phyloP scores from a whole-genome alignment of 164 flowering plant species.

The Nymphaea colorata region DNA sequence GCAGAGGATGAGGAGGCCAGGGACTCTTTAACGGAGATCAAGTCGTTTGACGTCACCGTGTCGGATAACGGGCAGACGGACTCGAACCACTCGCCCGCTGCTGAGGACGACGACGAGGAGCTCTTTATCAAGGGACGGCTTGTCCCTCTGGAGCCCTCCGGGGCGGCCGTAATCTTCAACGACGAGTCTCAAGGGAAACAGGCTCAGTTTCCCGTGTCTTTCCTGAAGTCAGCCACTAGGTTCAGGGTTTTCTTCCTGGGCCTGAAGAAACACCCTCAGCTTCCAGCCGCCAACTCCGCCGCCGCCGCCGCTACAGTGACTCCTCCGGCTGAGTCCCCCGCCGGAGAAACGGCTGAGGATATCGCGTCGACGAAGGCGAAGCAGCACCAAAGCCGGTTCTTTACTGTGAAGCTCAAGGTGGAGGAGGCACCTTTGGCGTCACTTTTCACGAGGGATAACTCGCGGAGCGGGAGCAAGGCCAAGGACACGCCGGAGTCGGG shows the following conservation, averaged over 20 bases:
- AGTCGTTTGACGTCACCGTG: constrained; percentile 45
- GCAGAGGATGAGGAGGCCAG: constrained; percentile 4
- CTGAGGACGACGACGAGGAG: constrained; percentile 35
- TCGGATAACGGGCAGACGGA: constrained; percentile 22
- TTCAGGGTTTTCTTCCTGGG: constrained; percentile 57
- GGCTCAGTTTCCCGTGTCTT: constrained; percentile 25
- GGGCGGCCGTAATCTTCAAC: constrained; percentile 2
- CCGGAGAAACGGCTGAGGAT: constrained; percentile 10
- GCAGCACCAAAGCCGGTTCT: constrained; percentile 19
- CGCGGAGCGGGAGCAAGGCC: constrained; percentile 15
- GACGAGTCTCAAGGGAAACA: background rate
- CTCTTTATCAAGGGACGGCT: constrained; percentile 62
- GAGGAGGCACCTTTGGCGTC: constrained; percentile 68
- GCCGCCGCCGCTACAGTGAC: background rate
- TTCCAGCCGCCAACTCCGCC: constrained; percentile 12
- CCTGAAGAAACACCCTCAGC: constrained; percentile 27
- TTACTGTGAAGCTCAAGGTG: constrained; percentile 64
- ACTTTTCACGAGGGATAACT: constrained; percentile 48
- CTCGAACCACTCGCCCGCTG: constrained; percentile 28
- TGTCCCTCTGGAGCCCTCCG: constrained; percentile 34
- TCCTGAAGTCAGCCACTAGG: constrained; percentile 49
- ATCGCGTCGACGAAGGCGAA: constrained; percentile 1
- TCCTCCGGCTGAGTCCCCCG: background rate
- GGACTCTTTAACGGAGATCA: constrained; percentile 19
- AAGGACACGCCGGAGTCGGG: constrained; percentile 9